Percentiles rank a stretch among this genome's conserved stretches.
phyloP scores from a whole-genome alignment of 2,329 filamentous ascomycete genomes.

The Aspergillus caelatus region DNA sequence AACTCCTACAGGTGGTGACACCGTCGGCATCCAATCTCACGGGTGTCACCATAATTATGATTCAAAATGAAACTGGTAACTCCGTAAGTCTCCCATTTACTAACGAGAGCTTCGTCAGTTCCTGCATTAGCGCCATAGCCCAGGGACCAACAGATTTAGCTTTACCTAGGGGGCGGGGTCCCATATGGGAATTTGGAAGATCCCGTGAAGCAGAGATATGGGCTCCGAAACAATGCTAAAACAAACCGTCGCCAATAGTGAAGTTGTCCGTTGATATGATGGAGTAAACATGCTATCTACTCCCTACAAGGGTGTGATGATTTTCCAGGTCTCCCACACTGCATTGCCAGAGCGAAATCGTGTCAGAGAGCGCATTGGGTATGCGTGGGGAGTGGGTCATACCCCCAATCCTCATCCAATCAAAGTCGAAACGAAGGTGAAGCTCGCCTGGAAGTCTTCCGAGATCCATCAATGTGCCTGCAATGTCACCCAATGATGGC shows the following conservation, averaged over 20 bases:
- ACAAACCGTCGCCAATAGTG: constrained; percentile 7
- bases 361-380: constrained; percentile 4
- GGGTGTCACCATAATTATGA: constrained; percentile 11
- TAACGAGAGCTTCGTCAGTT: constrained; percentile 30
- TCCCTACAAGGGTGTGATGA: constrained; percentile 2
- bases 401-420: neutral
- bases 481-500: neutral
- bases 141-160: constrained; percentile 17
- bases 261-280: neutral
- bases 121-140: constrained; percentile 39
- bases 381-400: constrained; percentile 5
- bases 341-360: constrained; percentile 2
- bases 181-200: constrained; percentile 8
- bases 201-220: neutral
- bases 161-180: constrained; percentile 5
- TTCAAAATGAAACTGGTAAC: constrained; percentile 15
- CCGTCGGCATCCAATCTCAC: neutral
- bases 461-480: constrained; percentile 10
- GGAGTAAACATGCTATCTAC: neutral
- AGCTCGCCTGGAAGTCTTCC: constrained; percentile 4
- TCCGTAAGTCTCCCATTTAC: constrained; percentile 8
- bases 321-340: neutral
- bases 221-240: constrained; percentile 8
- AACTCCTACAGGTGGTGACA: neutral
- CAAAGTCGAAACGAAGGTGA: neutral